phyloP scores from a whole-genome alignment of 139 green algal genomes.

The Microglena sp. region DNA sequence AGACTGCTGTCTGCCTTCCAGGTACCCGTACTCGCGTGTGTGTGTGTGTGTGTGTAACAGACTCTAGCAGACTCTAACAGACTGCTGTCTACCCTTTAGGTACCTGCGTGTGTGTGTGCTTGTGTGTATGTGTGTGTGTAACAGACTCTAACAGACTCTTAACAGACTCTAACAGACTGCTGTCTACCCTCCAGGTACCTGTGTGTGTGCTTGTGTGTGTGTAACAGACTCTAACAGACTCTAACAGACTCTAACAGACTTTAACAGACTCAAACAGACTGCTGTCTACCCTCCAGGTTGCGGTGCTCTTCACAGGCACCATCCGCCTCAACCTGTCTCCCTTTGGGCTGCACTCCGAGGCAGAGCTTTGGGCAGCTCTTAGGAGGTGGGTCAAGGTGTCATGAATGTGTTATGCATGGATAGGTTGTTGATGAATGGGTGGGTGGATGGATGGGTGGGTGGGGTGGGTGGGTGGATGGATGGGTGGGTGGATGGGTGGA shows the following conservation, averaged over 20 bases:
- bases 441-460: too few relatives aligned
- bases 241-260: background rate
- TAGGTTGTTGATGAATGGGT: too few relatives aligned
- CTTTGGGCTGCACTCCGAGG: slow-evolving; percentile 59
- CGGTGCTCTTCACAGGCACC: slow-evolving; percentile 79
- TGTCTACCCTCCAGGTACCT: too few relatives aligned
- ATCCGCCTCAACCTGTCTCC: slow-evolving; percentile 81
- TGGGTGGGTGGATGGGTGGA: too few relatives aligned
- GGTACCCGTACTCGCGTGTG: background rate
- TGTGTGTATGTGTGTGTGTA: background rate
- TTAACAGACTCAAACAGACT: background rate
- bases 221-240: background rate
- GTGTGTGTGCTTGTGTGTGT: too few relatives aligned
- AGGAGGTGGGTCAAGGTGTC: slow-evolving; percentile 13
- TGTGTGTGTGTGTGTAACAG: background rate
- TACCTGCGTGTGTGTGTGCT: background rate
- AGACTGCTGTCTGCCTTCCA: background rate
- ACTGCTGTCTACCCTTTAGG: background rate
- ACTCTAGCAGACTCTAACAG: background rate
- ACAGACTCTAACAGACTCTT: background rate
- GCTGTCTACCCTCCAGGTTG: slow-evolving; percentile 47
- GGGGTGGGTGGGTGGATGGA: too few relatives aligned
- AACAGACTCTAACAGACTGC: background rate
- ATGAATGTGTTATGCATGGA: too few relatives aligned
- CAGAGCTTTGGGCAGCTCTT: slow-evolving; percentile 52